Conservation (phyloP, 805 yeast species). For the Candida coleopterorum region DNA sequence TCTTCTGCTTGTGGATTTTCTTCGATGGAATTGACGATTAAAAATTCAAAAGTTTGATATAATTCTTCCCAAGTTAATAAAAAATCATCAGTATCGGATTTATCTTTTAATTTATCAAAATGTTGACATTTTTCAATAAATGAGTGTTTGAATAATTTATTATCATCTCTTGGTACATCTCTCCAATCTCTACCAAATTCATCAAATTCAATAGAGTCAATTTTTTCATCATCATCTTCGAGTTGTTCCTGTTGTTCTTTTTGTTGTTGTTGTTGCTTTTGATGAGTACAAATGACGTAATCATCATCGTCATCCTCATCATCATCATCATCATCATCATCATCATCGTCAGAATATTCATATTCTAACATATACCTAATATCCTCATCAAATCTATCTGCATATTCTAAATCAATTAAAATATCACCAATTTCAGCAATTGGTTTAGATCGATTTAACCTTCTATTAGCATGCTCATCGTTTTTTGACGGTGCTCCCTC, state of each 20-base stretch:
- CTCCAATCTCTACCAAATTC: slow-evolving; percentile 66
- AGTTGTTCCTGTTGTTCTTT: too few relatives aligned
- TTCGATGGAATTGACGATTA: slow-evolving; percentile 22
- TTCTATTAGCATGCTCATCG: slow-evolving; percentile 14
- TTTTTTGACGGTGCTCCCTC: slow-evolving; percentile 9
- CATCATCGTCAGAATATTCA: slow-evolving; percentile 35
- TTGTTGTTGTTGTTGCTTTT: too few relatives aligned
- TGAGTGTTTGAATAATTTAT: slow-evolving; percentile 25
- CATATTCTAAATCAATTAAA: slow-evolving; percentile 50
- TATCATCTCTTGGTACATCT: slow-evolving; percentile 61
- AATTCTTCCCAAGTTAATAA: slow-evolving; percentile 23
- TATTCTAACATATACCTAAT: slow-evolving; percentile 55
- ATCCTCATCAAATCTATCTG: slow-evolving; percentile 69
- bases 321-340: slow-evolving; percentile 9
- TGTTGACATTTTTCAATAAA: slow-evolving; percentile 15
- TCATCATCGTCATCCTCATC: slow-evolving; percentile 6
- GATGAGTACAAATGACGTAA: too few relatives aligned
- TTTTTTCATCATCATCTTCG: neutral
- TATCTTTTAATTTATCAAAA: slow-evolving; percentile 14
- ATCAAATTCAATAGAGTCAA: slow-evolving; percentile 43
- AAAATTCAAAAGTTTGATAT: slow-evolving; percentile 19
- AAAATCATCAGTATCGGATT: slow-evolving; percentile 23
- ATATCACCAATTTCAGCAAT: slow-evolving; percentile 47
- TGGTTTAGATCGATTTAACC: slow-evolving; percentile 16
- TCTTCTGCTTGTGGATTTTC: slow-evolving; percentile 18